Evolutionary conservation across 116 monocot species (phyloP).

Genomic region (Thalassia testudinum): DNA sequence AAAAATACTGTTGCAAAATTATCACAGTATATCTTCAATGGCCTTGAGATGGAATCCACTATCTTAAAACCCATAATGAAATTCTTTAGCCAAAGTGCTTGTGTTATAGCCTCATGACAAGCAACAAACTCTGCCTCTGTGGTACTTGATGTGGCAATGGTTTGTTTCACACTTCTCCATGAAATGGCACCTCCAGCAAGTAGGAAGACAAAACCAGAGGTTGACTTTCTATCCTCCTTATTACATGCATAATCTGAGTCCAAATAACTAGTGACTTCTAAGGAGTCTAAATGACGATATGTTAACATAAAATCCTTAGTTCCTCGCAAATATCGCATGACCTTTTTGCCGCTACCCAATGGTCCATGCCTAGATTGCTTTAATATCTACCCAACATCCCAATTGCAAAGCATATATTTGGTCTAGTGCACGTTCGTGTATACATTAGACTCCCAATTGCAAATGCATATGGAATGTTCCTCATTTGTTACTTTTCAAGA

Average conservation of each 20-base stretch:
- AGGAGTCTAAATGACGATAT: neutral
- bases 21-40: conserved; percentile 6
- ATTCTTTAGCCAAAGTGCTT: conserved; percentile 2
- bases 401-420: neutral
- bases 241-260: neutral
- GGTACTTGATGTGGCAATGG: neutral
- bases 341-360: neutral
- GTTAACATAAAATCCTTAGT: conserved; percentile 1
- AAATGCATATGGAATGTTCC: conserved; percentile 2
- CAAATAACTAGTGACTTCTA: conserved; percentile 1
- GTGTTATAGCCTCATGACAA: neutral
- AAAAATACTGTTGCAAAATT: neutral
- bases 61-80: neutral
- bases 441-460: conserved; percentile 3
- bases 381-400: neutral
- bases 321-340: neutral
- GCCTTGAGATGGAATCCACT: no score
- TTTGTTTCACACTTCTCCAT: conserved; percentile 2
- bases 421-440: neutral
- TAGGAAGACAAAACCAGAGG: neutral
- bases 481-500: neutral
- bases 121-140: neutral
- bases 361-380: neutral
- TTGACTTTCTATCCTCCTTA: neutral
- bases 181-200: conserved; percentile 1